Conservation (phyloP, 208 protist species). For the Leishmania arabica region DNA sequence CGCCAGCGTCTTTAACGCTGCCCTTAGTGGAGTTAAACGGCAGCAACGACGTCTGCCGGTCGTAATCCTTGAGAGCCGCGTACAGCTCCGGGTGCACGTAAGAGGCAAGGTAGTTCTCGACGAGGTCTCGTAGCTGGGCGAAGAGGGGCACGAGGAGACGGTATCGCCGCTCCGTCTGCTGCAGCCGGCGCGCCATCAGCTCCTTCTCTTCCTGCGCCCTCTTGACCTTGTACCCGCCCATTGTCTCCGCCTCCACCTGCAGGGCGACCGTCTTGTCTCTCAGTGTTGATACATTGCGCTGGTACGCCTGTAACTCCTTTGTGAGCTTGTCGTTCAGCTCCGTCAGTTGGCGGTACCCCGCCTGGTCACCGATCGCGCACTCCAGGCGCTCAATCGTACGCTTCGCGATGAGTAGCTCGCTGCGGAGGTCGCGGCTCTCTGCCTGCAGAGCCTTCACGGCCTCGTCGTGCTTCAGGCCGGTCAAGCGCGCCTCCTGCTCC, state of each 20-base stretch:
- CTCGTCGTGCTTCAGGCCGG: slow-evolving; percentile 32
- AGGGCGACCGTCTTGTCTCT: slow-evolving; percentile 67
- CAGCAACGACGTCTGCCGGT: slow-evolving; percentile 38
- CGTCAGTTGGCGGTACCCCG: slow-evolving; percentile 69
- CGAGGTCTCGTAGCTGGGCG: slow-evolving; percentile 62
- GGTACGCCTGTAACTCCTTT: slow-evolving; percentile 55
- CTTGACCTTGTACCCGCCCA: slow-evolving; percentile 68
- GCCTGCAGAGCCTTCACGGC: slow-evolving; percentile 50
- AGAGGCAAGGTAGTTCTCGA: slow-evolving; percentile 40
- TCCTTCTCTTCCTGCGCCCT: slow-evolving; percentile 83
- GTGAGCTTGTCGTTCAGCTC: slow-evolving; percentile 78
- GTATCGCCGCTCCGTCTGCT: slow-evolving; percentile 66
- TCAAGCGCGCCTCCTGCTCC: slow-evolving; percentile 23
- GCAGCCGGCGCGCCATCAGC: slow-evolving; percentile 54
- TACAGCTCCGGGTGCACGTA: slow-evolving; percentile 50
- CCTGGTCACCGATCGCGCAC: slow-evolving; percentile 67
- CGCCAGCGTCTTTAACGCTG: not conserved
- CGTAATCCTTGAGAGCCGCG: slow-evolving; percentile 57
- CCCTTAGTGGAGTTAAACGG: not conserved
- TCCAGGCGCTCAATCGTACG: slow-evolving; percentile 89
- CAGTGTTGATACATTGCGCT: slow-evolving; percentile 50
- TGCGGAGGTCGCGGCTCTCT: slow-evolving; percentile 56
- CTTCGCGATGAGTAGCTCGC: slow-evolving; percentile 75
- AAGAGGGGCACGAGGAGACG: slow-evolving; percentile 59
- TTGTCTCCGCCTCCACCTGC: slow-evolving; percentile 76